phyloP scores from a whole-genome alignment of 2,329 filamentous ascomycete genomes.

The Scopulariopsis brevicaulis region DNA sequence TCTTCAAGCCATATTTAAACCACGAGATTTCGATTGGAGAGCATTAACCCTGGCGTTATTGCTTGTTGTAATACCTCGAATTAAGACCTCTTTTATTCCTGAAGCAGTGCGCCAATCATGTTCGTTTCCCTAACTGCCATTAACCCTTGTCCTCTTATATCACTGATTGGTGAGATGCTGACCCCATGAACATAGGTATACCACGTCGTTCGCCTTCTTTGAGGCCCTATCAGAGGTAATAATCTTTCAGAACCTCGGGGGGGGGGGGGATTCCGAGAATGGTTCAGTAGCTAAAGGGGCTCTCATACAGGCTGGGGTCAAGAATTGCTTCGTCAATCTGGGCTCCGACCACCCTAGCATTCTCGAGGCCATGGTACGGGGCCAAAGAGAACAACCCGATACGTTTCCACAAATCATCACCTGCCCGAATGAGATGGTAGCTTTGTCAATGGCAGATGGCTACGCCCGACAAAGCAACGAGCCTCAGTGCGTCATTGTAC shows the following conservation, averaged over 20 bases:
- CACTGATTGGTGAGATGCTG: too few relatives aligned
- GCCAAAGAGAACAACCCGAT: constrained; percentile 52
- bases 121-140: too few relatives aligned
- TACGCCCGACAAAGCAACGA: constrained; percentile 57
- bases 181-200: too few relatives aligned
- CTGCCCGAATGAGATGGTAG: constrained; percentile 62
- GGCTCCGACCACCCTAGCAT: constrained; percentile 67
- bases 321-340: constrained; percentile 52
- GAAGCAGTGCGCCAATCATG: too few relatives aligned
- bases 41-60: too few relatives aligned
- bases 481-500: constrained; percentile 61
- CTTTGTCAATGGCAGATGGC: constrained; percentile 65
- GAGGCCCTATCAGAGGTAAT: constrained; percentile 55
- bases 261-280: too few relatives aligned
- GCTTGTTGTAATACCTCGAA: too few relatives aligned
- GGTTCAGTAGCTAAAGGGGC: background rate
- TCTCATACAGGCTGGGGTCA: constrained; percentile 42
- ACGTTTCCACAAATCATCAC: constrained; percentile 66
- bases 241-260: too few relatives aligned
- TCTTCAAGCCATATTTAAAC: too few relatives aligned
- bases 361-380: constrained; percentile 70
- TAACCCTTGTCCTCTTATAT: too few relatives aligned
- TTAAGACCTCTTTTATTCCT: too few relatives aligned
- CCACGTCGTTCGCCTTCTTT: constrained; percentile 71
- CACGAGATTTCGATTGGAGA: too few relatives aligned